Evolutionary conservation across 2,329 filamentous ascomycete species (phyloP).

Genomic region (Ceratocystis colombiana): DNA sequence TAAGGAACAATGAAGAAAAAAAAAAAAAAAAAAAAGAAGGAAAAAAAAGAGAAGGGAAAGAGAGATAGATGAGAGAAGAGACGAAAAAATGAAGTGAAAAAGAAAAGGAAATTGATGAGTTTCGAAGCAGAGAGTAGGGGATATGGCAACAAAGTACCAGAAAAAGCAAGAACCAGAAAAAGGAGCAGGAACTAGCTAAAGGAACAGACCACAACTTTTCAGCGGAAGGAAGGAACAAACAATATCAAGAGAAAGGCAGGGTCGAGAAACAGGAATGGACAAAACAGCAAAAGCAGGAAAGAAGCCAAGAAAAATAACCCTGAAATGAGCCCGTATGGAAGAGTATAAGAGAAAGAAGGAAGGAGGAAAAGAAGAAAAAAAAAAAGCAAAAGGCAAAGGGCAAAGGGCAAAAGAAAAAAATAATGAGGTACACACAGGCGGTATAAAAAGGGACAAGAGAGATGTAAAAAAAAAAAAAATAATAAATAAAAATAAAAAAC

Average conservation of each 20-base stretch:
- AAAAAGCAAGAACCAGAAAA: conserved; percentile 5
- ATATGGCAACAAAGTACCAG: background rate
- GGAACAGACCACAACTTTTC: conserved; percentile 22
- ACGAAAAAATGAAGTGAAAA: background rate
- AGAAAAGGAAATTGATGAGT: background rate
- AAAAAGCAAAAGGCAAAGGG: background rate
- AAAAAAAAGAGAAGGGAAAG: background rate
- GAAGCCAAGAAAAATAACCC: background rate
- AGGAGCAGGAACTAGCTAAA: background rate
- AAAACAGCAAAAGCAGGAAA: background rate
- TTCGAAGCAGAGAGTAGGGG: background rate
- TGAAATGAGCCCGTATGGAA: background rate
- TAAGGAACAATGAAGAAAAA: no score
- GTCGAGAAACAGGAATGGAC: background rate
- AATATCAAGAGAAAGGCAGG: background rate
- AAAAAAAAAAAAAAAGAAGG: background rate
- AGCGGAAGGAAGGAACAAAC: conserved; percentile 17
- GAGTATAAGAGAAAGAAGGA: background rate
- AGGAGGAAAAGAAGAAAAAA: background rate
- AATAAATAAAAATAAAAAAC: background rate
- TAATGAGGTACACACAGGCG: no score
- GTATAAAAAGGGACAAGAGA: background rate
- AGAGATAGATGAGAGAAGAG: background rate
- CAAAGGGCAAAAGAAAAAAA: background rate
- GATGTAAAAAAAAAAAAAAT: background rate